A percentile compares a stretch with the other conserved stretches of the same genome.
phyloP scores from a whole-genome alignment of 2,329 filamentous ascomycete species.

The Neofusicoccum laricinum region DNA sequence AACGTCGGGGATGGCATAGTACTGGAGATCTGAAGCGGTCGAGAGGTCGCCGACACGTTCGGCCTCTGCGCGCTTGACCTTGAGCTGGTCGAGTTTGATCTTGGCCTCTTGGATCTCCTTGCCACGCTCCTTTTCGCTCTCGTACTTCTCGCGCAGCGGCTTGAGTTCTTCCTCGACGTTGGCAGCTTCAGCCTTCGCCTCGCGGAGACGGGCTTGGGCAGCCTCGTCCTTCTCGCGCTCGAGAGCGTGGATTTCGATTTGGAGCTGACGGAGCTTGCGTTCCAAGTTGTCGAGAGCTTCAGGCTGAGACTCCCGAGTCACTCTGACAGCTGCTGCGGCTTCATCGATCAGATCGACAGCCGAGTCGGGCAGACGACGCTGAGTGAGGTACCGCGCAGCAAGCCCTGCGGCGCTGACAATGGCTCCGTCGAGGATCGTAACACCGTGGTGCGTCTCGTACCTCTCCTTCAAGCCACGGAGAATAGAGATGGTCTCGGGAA shows the following conservation, averaged over 20 bases:
- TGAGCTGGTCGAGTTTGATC: constrained; percentile 87
- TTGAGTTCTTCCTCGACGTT: constrained; percentile 92
- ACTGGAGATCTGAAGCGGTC: constrained; percentile 89
- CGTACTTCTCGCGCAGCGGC: constrained; percentile 92
- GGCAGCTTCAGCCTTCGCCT: constrained; percentile 84
- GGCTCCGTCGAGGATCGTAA: constrained; percentile 91
- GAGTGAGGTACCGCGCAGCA: constrained; percentile 89
- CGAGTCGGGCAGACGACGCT: constrained; percentile 87
- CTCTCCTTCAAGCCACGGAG: constrained; percentile 97
- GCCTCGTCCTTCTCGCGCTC: constrained; percentile 93
- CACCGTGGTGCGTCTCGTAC: constrained; percentile 97
- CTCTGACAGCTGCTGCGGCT: constrained; percentile 91
- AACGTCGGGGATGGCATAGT: constrained; percentile 95
- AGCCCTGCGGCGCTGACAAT: constrained; percentile 89
- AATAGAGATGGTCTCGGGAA: constrained; percentile 91
- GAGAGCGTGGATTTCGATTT: constrained; percentile 96
- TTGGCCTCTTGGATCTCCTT: constrained; percentile 93
- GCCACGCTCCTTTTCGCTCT: constrained; percentile 85
- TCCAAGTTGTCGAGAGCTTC: constrained; percentile 95
- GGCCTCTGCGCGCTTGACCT: constrained; percentile 91
- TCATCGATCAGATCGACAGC: constrained; percentile 96
- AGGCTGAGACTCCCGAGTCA: constrained; percentile 92
- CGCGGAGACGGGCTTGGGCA: constrained; percentile 75
- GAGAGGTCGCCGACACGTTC: constrained; percentile 79
- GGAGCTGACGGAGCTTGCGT: constrained; percentile 81